phyloP scores from a whole-genome alignment of 805 yeast genomes.

The Starmerella gropengiesseri region DNA sequence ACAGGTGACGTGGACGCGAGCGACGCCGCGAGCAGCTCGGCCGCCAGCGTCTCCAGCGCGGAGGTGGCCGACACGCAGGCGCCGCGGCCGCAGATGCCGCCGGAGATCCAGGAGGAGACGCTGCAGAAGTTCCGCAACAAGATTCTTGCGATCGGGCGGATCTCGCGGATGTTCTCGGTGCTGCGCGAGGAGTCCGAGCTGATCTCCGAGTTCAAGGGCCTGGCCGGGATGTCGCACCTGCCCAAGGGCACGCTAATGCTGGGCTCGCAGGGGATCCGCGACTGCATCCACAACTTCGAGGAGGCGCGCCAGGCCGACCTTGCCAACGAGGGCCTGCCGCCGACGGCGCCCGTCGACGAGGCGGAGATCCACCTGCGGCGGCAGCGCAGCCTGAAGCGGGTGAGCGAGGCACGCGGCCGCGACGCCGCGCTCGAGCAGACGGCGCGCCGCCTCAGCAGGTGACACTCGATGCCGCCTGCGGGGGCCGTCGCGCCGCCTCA shows the following conservation, averaged over 20 bases:
- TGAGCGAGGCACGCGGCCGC: conserved; percentile 5
- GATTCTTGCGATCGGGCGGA: conserved; percentile 91
- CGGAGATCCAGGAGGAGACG: conserved; percentile 23
- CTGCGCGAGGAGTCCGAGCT: conserved; percentile 80
- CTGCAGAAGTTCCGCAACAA: conserved; percentile 45
- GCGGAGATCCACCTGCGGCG: conserved; percentile 37
- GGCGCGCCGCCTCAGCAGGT: neutral
- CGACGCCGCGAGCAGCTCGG: neutral
- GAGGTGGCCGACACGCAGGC: neutral
- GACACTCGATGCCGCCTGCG: too few relatives aligned
- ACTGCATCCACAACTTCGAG: conserved; percentile 60
- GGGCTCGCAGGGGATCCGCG: conserved; percentile 69
- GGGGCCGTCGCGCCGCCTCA: too few relatives aligned
- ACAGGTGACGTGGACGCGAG: conserved; percentile 8
- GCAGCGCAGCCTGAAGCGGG: conserved; percentile 24
- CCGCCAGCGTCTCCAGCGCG: neutral
- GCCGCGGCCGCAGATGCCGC: neutral
- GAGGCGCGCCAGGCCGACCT: conserved; percentile 75
- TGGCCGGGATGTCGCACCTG: conserved; percentile 57
- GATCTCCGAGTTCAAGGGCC: conserved; percentile 64
- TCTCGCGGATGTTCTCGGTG: conserved; percentile 82
- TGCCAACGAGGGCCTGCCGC: conserved; percentile 82
- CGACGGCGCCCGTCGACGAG: conserved; percentile 41
- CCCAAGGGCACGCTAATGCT: conserved; percentile 80
- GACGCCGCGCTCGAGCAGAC: conserved; percentile 2